A percentile compares a stretch with the other conserved stretches of the same genome.
Conservation (phyloP, 257 asterid genomes). For the Solanum clarkiae region DNA sequence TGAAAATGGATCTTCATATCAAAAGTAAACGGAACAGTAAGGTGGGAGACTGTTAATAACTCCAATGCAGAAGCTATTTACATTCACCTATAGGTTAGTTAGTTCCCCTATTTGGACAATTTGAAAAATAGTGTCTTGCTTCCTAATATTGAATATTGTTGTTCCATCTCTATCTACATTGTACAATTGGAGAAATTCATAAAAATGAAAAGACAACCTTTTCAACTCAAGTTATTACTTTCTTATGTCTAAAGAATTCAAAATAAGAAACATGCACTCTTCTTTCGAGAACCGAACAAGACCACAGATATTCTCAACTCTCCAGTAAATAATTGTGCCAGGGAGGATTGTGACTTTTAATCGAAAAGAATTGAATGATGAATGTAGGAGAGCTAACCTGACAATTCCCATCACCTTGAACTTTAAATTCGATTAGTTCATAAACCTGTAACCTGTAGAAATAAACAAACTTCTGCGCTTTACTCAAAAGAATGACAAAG, state of each 20-base stretch:
- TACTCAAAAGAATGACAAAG: background rate
- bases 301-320: background rate
- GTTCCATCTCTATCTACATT: background rate
- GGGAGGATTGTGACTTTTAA: background rate
- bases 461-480: constrained; percentile 5
- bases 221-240: background rate
- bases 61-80: background rate
- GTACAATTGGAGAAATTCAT: background rate
- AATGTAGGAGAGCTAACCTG: constrained; percentile 42
- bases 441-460: constrained; percentile 64
- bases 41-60: background rate
- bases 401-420: constrained; percentile 95
- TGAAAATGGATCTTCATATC: background rate
- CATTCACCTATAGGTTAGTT: background rate
- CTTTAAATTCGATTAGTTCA: constrained; percentile 76
- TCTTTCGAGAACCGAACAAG: background rate
- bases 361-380: background rate
- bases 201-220: background rate
- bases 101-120: background rate
- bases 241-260: background rate
- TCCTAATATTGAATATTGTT: background rate
- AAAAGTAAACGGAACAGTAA: background rate
- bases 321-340: background rate
- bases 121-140: background rate
- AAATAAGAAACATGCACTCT: background rate